These are phyloP conservation scores for Candolleomyces eurysporus DNA, from an alignment of 768 basidiomycete genomes.

Conservation along the genomic window DNA sequence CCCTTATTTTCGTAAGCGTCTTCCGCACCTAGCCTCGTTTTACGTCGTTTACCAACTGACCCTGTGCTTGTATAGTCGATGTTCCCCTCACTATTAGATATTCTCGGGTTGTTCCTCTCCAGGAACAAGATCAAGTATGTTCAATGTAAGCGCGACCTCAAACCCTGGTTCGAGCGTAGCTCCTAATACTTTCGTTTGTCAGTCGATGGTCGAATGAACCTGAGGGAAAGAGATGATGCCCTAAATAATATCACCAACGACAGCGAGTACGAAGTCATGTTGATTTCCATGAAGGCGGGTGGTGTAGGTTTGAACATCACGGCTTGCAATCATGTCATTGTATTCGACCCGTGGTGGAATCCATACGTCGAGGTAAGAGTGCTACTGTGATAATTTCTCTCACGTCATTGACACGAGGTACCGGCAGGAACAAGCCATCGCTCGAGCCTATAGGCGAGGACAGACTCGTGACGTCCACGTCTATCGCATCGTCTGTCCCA, in stretches of 20 bases:
- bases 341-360: constrained; percentile 12
- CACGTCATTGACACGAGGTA: no score
- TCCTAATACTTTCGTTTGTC: not conserved
- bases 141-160: not conserved
- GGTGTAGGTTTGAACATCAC: constrained; percentile 9
- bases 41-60: not conserved
- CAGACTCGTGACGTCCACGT: not conserved
- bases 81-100: not conserved
- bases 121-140: not conserved
- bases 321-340: constrained; percentile 3
- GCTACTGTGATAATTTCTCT: no score
- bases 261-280: not conserved
- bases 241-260: not conserved
- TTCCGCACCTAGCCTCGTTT: not conserved
- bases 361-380: constrained; percentile 7
- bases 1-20: constrained; percentile 4
- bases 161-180: no score
- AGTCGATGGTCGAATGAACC: not conserved
- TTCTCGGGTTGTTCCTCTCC: not conserved
- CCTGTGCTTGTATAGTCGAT: not conserved
- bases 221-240: not conserved
- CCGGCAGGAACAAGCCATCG: not conserved
- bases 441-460: not conserved
- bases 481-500: not conserved
- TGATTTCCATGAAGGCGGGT: constrained; percentile 10